Evolutionary conservation across 805 yeast genomes (phyloP).

Genomic region (Martiniozyma abietophila): DNA sequence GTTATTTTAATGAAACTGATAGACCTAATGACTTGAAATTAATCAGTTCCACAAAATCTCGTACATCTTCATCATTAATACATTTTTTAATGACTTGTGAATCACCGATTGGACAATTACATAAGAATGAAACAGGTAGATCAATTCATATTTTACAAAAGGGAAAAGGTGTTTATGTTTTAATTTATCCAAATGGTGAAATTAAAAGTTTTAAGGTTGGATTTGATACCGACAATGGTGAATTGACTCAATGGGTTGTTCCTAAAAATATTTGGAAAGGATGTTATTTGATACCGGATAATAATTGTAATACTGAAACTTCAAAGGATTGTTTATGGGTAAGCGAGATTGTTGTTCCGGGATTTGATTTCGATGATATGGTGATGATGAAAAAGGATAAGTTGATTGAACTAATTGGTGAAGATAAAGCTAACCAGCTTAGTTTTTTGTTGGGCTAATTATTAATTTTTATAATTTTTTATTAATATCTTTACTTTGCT

Average conservation of each 20-base stretch:
- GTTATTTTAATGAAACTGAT: slow-evolving; percentile 49
- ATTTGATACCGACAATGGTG: slow-evolving; percentile 36
- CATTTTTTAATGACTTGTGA: slow-evolving; percentile 44
- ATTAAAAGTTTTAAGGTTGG: slow-evolving; percentile 46
- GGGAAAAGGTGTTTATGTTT: slow-evolving; percentile 48
- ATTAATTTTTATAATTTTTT: too few relatives aligned
- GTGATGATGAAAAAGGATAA: slow-evolving; percentile 31
- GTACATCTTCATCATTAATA: slow-evolving; percentile 35
- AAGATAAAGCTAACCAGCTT: slow-evolving; percentile 25
- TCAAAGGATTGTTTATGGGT: slow-evolving; percentile 35
- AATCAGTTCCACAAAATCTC: not conserved
- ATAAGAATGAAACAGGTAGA: slow-evolving; percentile 37
- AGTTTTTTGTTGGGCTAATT: too few relatives aligned
- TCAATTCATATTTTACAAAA: slow-evolving; percentile 46
- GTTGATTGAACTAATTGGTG: slow-evolving; percentile 30
- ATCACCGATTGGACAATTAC: slow-evolving; percentile 42
- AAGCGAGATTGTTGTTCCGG: slow-evolving; percentile 55
- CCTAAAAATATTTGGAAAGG: slow-evolving; percentile 54
- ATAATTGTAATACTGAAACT: slow-evolving; percentile 21
- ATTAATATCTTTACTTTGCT: too few relatives aligned
- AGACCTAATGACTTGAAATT: slow-evolving; percentile 31
- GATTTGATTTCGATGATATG: slow-evolving; percentile 49
- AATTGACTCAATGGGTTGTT: slow-evolving; percentile 54
- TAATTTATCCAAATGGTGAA: slow-evolving; percentile 41
- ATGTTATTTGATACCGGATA: slow-evolving; percentile 36